These are phyloP conservation scores for Fusarium aywerte DNA, from an alignment of 2,329 filamentous ascomycete genomes.

Conservation along the genomic window DNA sequence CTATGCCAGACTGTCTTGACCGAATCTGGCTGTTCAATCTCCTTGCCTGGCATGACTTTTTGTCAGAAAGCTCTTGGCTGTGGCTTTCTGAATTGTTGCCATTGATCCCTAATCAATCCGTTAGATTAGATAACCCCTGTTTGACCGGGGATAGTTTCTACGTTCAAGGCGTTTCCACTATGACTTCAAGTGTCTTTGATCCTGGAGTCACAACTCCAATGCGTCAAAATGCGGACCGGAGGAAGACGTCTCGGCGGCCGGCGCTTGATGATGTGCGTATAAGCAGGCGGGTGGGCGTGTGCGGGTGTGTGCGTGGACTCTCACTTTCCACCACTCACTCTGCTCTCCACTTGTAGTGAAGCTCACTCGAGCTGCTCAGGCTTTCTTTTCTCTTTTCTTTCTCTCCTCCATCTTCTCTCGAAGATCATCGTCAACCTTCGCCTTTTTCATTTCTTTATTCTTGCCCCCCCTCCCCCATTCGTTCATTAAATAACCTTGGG, in stretches of 20 bases:
- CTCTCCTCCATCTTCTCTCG: constrained; percentile 34
- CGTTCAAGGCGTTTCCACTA: constrained; percentile 18
- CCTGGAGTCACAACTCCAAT: constrained; percentile 16
- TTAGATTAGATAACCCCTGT: constrained; percentile 29
- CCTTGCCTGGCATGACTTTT: constrained; percentile 10
- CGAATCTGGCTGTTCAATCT: constrained; percentile 20
- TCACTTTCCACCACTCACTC: constrained; percentile 34
- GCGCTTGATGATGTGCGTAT: constrained; percentile 46
- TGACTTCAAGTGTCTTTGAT: constrained; percentile 25
- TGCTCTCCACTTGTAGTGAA: constrained; percentile 35
- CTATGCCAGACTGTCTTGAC: constrained; percentile 33
- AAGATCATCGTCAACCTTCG: constrained; percentile 26
- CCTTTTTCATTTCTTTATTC: constrained; percentile 17
- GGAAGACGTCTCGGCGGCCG: constrained; percentile 39
- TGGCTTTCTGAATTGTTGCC: constrained; percentile 23
- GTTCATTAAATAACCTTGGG: constrained; percentile 25
- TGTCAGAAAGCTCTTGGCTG: constrained; percentile 15
- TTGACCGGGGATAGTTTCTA: constrained; percentile 26
- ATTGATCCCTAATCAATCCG: constrained; percentile 16
- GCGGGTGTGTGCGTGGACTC: constrained; percentile 41
- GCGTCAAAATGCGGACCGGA: constrained; percentile 35
- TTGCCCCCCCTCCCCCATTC: constrained; percentile 34
- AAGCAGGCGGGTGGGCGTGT: constrained; percentile 43
- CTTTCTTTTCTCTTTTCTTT: constrained; percentile 35
- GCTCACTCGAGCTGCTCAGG: constrained; percentile 40